Evolutionary conservation across 2,329 filamentous ascomycete genomes (phyloP), one percentile per base, ranked within the genome.

Genomic region (Phaeosphaeria sp.): DNA sequence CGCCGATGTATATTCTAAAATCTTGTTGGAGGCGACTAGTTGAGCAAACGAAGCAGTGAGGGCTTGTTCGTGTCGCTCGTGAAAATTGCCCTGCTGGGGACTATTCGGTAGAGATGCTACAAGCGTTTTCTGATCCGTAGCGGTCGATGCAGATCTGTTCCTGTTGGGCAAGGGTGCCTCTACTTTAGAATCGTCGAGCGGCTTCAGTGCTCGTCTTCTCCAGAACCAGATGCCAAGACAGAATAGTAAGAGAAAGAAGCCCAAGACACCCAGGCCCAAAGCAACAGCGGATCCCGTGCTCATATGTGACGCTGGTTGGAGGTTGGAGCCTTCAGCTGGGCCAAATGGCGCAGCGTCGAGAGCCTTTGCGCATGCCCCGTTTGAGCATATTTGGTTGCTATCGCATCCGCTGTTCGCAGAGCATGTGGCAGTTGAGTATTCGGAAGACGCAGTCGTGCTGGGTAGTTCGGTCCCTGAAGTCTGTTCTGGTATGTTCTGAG

Each of bases 241-340:
- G 6, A 68, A 42, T 39, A 72, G 55, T 22, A 73, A 36, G 22
- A 67, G 39, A 2, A 75, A 42, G 13, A 68, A 42, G 5, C 27
- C 62, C 1, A 65, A 64, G 17, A 68, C 65, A 17, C 68, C 73
- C 11, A 72, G 63, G 2, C 68, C 71, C 15, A 76, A 64, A 2
- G 68, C 72, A 47, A 71, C 64, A 6, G 70, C 67, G 21, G 63
- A 56, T 9, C 51, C 63, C 6, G 65, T 67, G 33, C 54, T 66
- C 13, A 75, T 50, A 7, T 55, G 59, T 9, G 63, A 61, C 18
- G 61, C 67, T 50, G 65, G 50, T 30, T 61, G 60, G 33, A 51
- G 40, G 17, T 53, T 57, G n/a, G 60, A 47, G 45, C 59, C 62
- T 27, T 60, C 65, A 56, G 68, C 57, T 13, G 67, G 63, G 27